Evolutionary conservation across 768 basidiomycete genomes (phyloP), one percentile per base, ranked within the genome.

Genomic region (Trametes meyenii): DNA sequence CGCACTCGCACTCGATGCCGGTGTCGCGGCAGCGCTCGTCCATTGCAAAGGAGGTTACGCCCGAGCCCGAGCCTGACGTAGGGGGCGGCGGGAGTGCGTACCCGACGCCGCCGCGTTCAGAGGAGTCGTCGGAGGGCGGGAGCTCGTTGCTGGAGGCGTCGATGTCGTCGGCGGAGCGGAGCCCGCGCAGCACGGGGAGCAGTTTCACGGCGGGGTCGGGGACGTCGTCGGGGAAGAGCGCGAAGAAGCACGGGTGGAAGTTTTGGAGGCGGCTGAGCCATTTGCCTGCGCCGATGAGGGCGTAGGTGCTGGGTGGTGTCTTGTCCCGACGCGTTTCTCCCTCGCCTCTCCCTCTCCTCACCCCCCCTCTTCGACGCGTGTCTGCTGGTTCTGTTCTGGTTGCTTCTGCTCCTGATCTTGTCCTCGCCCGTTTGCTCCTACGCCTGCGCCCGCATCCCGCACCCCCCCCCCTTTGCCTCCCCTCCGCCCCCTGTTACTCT

Each of bases 31-130:
- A 58, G 49, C 54, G 38, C 24, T 24, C 49, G 21, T n/a, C 61
- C 51, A 14, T 13, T 51, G 38, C 44, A 26, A 33, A 33, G 29
- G 29, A 33, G 29, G 29, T 33, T 8, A 8, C 3, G 29, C 29
- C 29, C 8, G 29, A 33, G 29, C 29, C 29, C 29, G 29, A 33
- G 29, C 29, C 3, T 8, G 29, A 8, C 29, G 8, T 33, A 1
- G 52, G 39, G 19, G 35, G 21, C 55, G 36, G n/a, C 43, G 36
- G 50, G 42, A 7, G n/a, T 8, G 60, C 58, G 26, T 57, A 71
- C 7, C 73, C 70, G 23, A 74, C 73, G 13, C 73, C 73, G 29
- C 70, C 74, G 21, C 70, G 69, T 40, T 76, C 75, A 29, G 72
- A 72, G 39, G 74, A 74, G 54, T 58, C 56, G 36, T 46, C 23